phyloP scores from a whole-genome alignment of 2,329 filamentous ascomycete genomes.

The Cryoendolithus antarcticus region DNA sequence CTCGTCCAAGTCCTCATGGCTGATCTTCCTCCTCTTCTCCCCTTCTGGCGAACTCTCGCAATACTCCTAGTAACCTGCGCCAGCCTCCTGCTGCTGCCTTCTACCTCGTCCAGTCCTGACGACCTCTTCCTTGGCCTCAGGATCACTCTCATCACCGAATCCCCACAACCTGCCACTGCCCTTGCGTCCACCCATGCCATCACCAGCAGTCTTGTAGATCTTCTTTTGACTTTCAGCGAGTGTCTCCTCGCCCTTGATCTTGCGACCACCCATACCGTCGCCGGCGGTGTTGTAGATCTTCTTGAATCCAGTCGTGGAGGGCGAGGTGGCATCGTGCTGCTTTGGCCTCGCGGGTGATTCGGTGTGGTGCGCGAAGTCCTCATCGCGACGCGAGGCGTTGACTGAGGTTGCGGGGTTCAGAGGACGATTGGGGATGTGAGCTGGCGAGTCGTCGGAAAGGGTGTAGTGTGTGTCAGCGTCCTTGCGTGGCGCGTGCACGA shows the following conservation, averaged over 20 bases:
- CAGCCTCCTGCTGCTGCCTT: constrained; percentile 12
- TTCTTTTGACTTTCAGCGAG: constrained; percentile 14
- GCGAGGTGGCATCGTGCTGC: background rate
- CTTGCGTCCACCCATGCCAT: constrained; percentile 52
- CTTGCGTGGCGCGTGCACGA: constrained; percentile 56
- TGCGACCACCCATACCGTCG: constrained; percentile 51
- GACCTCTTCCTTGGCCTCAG: constrained; percentile 17
- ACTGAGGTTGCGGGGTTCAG: constrained; percentile 49
- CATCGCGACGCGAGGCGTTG: constrained; percentile 59
- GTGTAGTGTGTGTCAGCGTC: constrained; percentile 78
- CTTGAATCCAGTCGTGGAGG: constrained; percentile 5
- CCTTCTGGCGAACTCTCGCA: constrained; percentile 1
- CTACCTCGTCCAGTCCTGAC: constrained; percentile 13
- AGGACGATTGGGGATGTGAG: constrained; percentile 30
- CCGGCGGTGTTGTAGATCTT: constrained; percentile 27
- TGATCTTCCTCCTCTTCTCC: constrained; percentile 3
- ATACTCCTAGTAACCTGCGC: constrained; percentile 3
- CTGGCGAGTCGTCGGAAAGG: constrained; percentile 59
- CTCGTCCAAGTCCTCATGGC: no score
- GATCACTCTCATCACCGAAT: constrained; percentile 41
- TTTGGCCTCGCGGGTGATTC: constrained; percentile 26
- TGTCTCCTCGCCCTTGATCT: constrained; percentile 32
- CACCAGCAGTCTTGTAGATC: constrained; percentile 26
- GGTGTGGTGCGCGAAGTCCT: constrained; percentile 69
- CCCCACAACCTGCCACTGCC: constrained; percentile 44